Base-by-base conservation (phyloP, 2,329 filamentous ascomycete genomes). In the Lasiodiplodia hormozganensis region DNA sequence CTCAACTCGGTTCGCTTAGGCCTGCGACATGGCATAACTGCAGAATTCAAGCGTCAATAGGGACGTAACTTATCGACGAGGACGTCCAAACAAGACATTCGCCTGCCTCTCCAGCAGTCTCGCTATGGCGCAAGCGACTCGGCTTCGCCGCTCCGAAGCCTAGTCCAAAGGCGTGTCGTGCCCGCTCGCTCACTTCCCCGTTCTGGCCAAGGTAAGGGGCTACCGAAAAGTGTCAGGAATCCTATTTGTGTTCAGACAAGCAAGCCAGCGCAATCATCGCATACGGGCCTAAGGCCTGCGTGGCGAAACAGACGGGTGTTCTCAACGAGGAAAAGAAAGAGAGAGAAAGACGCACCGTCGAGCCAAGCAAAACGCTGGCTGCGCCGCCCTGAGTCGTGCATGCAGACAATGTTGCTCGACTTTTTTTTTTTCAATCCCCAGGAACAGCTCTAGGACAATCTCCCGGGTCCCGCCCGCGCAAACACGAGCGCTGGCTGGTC, bases 401-500 rank as follows among this genome's bases (percentile, higher is more conserved):
- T 38, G 60, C 28, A 52, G 28, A n/a, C 60, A 64, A 8, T 62
- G n/a, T 36, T 38, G 54, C 28, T 49, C 60, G 12, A 47, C 43
- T 49, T 62, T 49, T n/a, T 8, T 49, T 62, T 49, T n/a, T 8
- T 34, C 60, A 31, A 49, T 25, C 60, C 58, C 60, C 47, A 64
- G 60, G 47, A 25, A 64, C 56, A 21, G 56, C 58, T 23, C 31
- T n/a, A 31, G 25, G 60, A 64, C 51, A 64, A 64, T 64, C 60
- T 64, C 60, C 60, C 60, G 60, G 38, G 23, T 64, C 60, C 60
- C 60, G 31, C 47, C 60, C 28, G 60, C 40, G 18, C 12, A 18
- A 40, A n/a, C 25, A n/a, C 11, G 58, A 18, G 60, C 12, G 60
- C 43, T 47, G 57, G n/a, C 28, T 49, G 18, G 40, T 8, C 18